phyloP scores from a whole-genome alignment of 129 eudicot genomes.

The Arctium minus region DNA sequence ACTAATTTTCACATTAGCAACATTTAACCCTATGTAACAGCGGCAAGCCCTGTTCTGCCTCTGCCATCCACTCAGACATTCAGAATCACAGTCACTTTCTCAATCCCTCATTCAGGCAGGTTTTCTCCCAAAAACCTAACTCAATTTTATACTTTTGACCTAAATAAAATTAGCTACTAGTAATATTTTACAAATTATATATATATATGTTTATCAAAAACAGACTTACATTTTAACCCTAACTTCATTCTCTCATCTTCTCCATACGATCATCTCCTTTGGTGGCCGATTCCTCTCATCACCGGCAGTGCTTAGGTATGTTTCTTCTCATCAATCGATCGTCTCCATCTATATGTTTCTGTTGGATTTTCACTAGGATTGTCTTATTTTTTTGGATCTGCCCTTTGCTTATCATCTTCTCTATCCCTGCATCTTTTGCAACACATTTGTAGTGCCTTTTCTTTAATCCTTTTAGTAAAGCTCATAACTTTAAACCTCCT shows the following conservation, averaged over 20 bases:
- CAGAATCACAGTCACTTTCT: not conserved
- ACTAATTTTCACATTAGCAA: too few relatives aligned
- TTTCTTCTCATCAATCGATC: too few relatives aligned
- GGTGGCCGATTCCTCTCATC: too few relatives aligned
- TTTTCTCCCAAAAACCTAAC: not conserved
- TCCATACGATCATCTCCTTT: too few relatives aligned
- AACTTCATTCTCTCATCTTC: too few relatives aligned
- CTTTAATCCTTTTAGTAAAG: conserved; percentile 31
- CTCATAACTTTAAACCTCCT: conserved; percentile 20
- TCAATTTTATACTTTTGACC: not conserved
- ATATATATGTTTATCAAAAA: not conserved
- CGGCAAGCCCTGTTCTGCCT: too few relatives aligned
- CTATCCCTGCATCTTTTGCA: not conserved
- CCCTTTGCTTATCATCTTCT: not conserved
- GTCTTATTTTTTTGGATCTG: too few relatives aligned
- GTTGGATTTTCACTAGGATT: too few relatives aligned
- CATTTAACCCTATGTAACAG: too few relatives aligned
- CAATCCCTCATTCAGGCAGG: not conserved
- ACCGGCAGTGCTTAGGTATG: not conserved
- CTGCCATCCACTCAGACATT: not conserved
- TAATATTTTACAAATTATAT: not conserved
- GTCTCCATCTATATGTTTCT: too few relatives aligned
- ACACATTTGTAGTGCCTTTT: conserved; percentile 18
- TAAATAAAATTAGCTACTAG: not conserved
- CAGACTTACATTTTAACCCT: not conserved